These are phyloP conservation scores for Syzygium aqueum DNA, from an alignment of 345 rosid species.

Conservation along the genomic window DNA sequence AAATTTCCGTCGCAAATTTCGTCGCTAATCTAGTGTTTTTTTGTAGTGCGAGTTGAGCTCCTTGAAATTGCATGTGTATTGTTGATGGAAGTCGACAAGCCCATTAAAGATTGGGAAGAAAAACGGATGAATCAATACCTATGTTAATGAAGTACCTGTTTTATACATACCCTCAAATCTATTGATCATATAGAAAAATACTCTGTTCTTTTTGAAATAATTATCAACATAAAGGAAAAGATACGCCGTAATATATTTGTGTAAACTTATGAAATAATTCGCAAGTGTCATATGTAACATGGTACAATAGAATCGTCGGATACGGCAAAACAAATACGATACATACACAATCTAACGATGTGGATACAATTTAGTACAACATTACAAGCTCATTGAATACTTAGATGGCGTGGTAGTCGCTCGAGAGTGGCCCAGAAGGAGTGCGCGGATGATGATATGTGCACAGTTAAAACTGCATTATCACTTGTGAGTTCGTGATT, in stretches of 20 bases:
- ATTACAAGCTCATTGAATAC: neutral
- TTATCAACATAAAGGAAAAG: neutral
- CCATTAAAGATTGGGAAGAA: neutral
- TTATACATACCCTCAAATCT: neutral
- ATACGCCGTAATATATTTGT: neutral
- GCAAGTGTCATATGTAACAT: neutral
- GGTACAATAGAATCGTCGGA: neutral
- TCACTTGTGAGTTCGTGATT: neutral
- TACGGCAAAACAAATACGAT: neutral
- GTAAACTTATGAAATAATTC: neutral
- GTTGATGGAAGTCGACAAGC: neutral
- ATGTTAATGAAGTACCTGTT: neutral
- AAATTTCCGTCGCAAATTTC: too few species aligned
- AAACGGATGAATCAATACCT: neutral
- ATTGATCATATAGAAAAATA: neutral
- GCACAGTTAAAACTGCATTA: neutral
- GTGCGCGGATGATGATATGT: neutral
- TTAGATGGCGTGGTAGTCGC: neutral
- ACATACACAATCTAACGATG: neutral
- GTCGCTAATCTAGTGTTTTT: too few species aligned
- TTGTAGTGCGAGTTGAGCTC: neutral
- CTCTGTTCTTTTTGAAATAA: neutral
- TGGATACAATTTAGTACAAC: neutral
- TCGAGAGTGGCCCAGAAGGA: neutral
- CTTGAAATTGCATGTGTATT: neutral